Evolutionary conservation across 2,329 filamentous ascomycete species (phyloP), one percentile per base, ranked within the genome.

Genomic region (Exophiala spinifera): DNA sequence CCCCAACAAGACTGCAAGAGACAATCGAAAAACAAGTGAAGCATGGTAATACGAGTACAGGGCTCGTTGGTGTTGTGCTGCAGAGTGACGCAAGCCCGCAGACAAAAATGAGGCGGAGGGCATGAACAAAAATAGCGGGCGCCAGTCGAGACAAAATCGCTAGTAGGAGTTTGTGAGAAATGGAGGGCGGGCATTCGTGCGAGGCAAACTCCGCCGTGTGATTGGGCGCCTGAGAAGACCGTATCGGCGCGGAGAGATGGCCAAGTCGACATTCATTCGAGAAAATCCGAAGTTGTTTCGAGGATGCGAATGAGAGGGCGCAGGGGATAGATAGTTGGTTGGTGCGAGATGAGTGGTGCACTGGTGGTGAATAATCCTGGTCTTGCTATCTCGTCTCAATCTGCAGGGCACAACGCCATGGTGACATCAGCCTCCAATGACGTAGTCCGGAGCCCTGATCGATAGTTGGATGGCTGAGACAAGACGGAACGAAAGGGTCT

Each of bases 401-500:
- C 55, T 57, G 57, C 57, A 57, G 55, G 54, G 54, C 34, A 48
- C 14, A 44, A 42, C 51, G 48, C 48, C 55, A 53, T 53, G 51
- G 57, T 60, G 57, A 57, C 57, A 57, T 60, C 55, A 55, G 57
- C 46, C 49, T 55, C 55, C 19, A 46, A 55, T 54, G 55, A 57
- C 49, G 52, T 51, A 49, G 69, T 70, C 23, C 67, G 68, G 33
- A 70, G 59, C 28, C 57, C 62, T 47, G 70, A 65, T 47, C 67
- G 70, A 56, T 70, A 69, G 57, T 72, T 69, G 59, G 68, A 63
- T 21, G 70, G 68, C 48, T 72, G 70, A 33, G 71, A 67, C 54
- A 74, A 72, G n/a, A 70, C 70, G 3, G 72, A 74, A 21, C 69
- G 63, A 34, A 67, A 69, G 23, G 65, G 73, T 25, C 37, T 55